Percentiles rank a stretch among this genome's conserved stretches.
Evolutionary conservation across 768 basidiomycete species (phyloP).

Genomic region (Leccinum variicolor): DNA sequence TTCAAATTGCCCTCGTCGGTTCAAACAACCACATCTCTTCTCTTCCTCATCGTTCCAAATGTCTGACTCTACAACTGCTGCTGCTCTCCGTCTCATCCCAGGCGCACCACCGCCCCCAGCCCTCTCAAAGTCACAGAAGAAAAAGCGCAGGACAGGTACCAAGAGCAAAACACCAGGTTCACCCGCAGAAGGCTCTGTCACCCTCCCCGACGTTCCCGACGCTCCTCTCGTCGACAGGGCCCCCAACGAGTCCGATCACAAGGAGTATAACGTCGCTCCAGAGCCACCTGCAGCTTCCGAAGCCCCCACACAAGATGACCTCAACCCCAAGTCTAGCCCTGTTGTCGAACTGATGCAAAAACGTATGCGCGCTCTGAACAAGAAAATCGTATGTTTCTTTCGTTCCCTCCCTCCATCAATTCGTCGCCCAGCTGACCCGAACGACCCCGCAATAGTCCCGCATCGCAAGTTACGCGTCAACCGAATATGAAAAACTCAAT

Average conservation of each 20-base stretch:
- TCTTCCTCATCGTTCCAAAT: slow-evolving; percentile 23
- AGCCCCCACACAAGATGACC: slow-evolving; percentile 42
- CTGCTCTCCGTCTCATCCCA: slow-evolving; percentile 59
- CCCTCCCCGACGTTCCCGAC: slow-evolving; percentile 43
- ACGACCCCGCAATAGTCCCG: slow-evolving; percentile 49
- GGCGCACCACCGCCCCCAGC: slow-evolving; percentile 69
- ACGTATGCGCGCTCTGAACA: slow-evolving; percentile 69
- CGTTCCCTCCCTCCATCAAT: not conserved
- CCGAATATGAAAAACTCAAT: slow-evolving; percentile 70
- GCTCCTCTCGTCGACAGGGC: slow-evolving; percentile 48
- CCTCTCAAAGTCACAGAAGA: slow-evolving; percentile 58
- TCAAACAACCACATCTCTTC: not conserved
- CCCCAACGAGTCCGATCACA: slow-evolving; percentile 45
- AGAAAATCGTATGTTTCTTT: slow-evolving; percentile 71
- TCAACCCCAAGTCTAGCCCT: slow-evolving; percentile 54
- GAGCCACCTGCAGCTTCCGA: slow-evolving; percentile 43
- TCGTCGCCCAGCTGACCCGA: slow-evolving; percentile 11
- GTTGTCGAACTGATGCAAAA: slow-evolving; percentile 78
- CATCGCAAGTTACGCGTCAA: slow-evolving; percentile 66
- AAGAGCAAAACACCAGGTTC: slow-evolving; percentile 45
- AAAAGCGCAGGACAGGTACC: slow-evolving; percentile 64
- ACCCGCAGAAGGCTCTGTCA: slow-evolving; percentile 37
- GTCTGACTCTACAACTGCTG: slow-evolving; percentile 28
- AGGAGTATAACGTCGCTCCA: slow-evolving; percentile 44
- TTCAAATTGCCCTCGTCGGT: slow-evolving; percentile 17